Percentiles rank a stretch among this genome's conserved stretches.
Evolutionary conservation across 805 yeast genomes (phyloP).

Genomic region (Saturnispora besseyi): DNA sequence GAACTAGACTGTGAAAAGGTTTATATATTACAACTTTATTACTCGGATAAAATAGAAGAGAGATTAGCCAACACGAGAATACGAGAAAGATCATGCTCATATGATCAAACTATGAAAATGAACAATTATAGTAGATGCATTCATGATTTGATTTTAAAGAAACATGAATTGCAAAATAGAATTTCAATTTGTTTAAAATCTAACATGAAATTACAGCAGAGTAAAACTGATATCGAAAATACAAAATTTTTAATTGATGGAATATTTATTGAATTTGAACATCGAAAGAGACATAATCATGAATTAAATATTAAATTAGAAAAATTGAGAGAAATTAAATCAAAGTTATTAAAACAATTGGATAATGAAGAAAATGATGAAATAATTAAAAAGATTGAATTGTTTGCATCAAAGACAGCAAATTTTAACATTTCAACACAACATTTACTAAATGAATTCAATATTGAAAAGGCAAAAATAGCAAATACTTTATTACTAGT

Average conservation of each 20-base stretch:
- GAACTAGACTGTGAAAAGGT: conserved; percentile 13
- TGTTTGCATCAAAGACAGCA: background rate
- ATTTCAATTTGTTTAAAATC: background rate
- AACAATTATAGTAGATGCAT: conserved; percentile 31
- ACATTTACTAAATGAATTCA: conserved; percentile 8
- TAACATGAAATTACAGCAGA: background rate
- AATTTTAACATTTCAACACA: background rate
- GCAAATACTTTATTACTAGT: conserved; percentile 19
- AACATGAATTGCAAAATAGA: conserved; percentile 9
- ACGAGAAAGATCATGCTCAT: conserved; percentile 26
- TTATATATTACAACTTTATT: conserved; percentile 6
- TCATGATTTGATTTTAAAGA: conserved; percentile 24
- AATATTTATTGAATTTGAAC: conserved; percentile 1
- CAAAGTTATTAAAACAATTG: background rate
- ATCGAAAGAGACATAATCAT: conserved; percentile 1
- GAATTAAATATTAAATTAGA: background rate
- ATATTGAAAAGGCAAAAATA: conserved; percentile 21
- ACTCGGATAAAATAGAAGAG: conserved; percentile 1
- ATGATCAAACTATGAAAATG: conserved; percentile 35
- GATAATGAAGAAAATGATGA: background rate
- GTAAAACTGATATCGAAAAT: conserved; percentile 1
- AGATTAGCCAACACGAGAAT: conserved; percentile 2
- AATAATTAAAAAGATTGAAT: background rate
- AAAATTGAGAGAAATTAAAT: background rate
- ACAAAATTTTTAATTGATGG: background rate